A percentile compares a stretch with the other conserved stretches of the same genome.
Evolutionary conservation across 768 basidiomycete species (phyloP).

Genomic region (Boletus huronensis): DNA sequence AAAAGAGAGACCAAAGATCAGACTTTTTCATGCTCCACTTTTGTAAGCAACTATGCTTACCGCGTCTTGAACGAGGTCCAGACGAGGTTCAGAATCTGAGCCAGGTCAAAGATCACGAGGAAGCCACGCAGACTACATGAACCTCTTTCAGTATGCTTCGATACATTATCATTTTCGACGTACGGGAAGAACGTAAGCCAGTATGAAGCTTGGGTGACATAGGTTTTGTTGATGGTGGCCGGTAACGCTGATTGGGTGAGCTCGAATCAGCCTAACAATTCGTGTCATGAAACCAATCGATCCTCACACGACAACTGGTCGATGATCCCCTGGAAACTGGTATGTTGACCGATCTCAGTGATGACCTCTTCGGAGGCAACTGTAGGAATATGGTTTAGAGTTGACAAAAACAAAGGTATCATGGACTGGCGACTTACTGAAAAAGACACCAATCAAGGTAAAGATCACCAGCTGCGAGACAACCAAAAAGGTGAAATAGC

Average conservation of each 20-base stretch:
- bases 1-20: neutral
- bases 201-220: constrained; percentile 87
- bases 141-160: constrained; percentile 1
- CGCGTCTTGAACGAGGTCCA: constrained; percentile 82
- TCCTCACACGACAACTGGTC: constrained; percentile 41
- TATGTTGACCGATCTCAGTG: constrained; percentile 44
- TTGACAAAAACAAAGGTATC: neutral
- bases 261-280: neutral
- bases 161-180: constrained; percentile 26
- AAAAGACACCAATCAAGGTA: constrained; percentile 85
- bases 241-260: constrained; percentile 61
- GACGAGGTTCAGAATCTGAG: constrained; percentile 88
- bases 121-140: constrained; percentile 79
- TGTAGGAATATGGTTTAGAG: neutral
- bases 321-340: constrained; percentile 45
- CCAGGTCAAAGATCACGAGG: constrained; percentile 90
- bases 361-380: constrained; percentile 42
- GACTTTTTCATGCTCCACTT: neutral
- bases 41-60: constrained; percentile 36
- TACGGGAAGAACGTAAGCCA: constrained; percentile 95
- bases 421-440: constrained; percentile 51
- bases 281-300: neutral
- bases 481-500: constrained; percentile 92
- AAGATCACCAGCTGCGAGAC: constrained; percentile 94
- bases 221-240: constrained; percentile 74